Base-by-base conservation (phyloP, 139 green algal genomes). In the Micromonas pusilla region DNA sequence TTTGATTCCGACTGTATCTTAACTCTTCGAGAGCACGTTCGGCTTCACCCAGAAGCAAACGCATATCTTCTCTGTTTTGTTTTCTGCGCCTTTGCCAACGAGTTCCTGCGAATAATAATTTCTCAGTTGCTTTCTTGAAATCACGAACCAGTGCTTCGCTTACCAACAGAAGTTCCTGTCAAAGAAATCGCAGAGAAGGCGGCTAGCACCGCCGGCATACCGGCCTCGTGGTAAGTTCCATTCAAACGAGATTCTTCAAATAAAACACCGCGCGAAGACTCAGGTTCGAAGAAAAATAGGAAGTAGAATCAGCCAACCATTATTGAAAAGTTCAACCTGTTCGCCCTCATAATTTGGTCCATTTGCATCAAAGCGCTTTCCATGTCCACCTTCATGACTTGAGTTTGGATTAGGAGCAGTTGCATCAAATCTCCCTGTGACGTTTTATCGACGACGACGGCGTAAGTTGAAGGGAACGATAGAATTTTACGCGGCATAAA, bases 351-450 rank as follows among this genome's bases (percentile, higher is more conserved):
- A 65, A 81, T 66, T n/a, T 57, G 65, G 52, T 81, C 76, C 76
- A 81, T 81, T 63, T 81, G 76, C 33, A 81, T 76, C 60, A 81
- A 33, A 52, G 76, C 76, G 76, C 52, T 76, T 63, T 81, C 76
- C 76, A 76, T 81, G n/a, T 81, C 57, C n/a, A 81, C 76, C 37
- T 81, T 81, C 76, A 81, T 77, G 66, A 68, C 70, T 70, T 81
- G 76, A 26, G 70, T 81, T 36, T 80, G 57, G 28, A 70, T 54
- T 21, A 70, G 52, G 2, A 70, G 37, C 5, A 80, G 33, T 53
- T 80, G 54, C 54, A 80, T 74, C 20, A 72, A 26, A 28, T 70
- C 57, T 13, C 72, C 54, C n/a, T 70, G 62, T 19, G 9, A 70
- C 5, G n/a, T n/a, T n/a, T n/a, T n/a, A n/a, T n/a, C n/a, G n/a